Conservation (phyloP, 805 yeast genomes). For the Wickerhamia fluorescens region DNA sequence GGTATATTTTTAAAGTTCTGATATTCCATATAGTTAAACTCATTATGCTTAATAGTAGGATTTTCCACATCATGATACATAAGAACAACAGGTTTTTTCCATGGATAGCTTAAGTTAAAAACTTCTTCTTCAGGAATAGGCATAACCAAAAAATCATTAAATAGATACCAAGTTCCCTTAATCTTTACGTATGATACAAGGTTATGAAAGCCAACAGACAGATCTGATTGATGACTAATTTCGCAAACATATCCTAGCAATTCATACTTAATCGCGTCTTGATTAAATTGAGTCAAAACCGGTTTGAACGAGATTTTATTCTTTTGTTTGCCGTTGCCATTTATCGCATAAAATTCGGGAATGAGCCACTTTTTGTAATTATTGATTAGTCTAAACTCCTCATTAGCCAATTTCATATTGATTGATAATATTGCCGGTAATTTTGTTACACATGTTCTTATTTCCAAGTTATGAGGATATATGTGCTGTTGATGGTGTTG, state of each 20-base stretch:
- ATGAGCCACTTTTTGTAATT: constrained; percentile 51
- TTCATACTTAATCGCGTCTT: constrained; percentile 45
- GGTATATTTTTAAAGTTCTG: constrained; percentile 12
- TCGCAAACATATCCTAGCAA: constrained; percentile 66
- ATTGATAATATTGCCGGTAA: constrained; percentile 62
- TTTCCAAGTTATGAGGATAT: constrained; percentile 38
- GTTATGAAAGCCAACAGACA: constrained; percentile 41
- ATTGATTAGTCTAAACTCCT: constrained; percentile 48
- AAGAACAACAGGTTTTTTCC: constrained; percentile 79
- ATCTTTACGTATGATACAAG: constrained; percentile 53
- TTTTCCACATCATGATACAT: constrained; percentile 51
- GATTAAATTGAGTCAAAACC: constrained; percentile 18
- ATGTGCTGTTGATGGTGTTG: constrained; percentile 32
- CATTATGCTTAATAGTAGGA: constrained; percentile 35
- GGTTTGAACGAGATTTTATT: constrained; percentile 32
- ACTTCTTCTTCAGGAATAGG: constrained; percentile 74
- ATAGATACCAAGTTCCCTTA: constrained; percentile 63
- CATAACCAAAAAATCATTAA: constrained; percentile 86
- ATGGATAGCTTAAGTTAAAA: constrained; percentile 57
- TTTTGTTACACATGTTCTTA: constrained; percentile 41
- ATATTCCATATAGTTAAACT: constrained; percentile 34
- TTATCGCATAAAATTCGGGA: constrained; percentile 45
- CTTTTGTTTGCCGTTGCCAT: constrained; percentile 22
- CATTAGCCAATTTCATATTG: constrained; percentile 48
- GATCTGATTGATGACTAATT: constrained; percentile 41